Base-by-base conservation (phyloP, 257 asterid species). In the Salvia splendens region DNA sequence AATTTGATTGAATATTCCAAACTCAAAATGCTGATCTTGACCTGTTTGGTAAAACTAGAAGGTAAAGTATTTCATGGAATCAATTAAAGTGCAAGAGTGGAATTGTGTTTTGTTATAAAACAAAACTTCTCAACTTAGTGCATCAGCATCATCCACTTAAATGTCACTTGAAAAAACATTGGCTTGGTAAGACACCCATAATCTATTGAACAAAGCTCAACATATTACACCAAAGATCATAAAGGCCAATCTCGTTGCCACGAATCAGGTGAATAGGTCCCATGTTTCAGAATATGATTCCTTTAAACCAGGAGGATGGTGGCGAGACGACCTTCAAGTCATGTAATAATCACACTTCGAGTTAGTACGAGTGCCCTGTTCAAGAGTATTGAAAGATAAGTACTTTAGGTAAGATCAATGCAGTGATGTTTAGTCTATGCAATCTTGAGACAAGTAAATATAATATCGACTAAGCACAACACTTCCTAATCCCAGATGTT, bases 331-430 rank as follows among this genome's bases (percentile, higher is more conserved):
- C 60, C 35, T 46, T 32, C 0, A 45, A 43, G 42, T 33, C 53
- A 48, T 50, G 41, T 45, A 41, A 32, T 45, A 32, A 33, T 41
- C 55, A 52, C 1, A 53, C 56, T 49, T 3, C 51, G 47, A 33
- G 42, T 49, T 12, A 4, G 66, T 24, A 40, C 61, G 36, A 51
- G 70, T 45, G 67, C 52, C 74, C 73, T 66, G 74, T 47, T 28
- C 33, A 55, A 28, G 49, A 36, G 28, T 30, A n/a, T 3, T 15
- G 38, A 55, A 69, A 40, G 24, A 42, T 12, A 9, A 12, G 55
- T 36, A 46, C 10, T 28, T 11, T 20, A 52, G 58, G 32, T 48
- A 20, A 48, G 53, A 5, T 4, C 53, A 48, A 48, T 12, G 53
- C 53, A n/a, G 53, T 10, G 11, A 14, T 14, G 10, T 49, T 5